phyloP scores from a whole-genome alignment of 2,329 filamentous ascomycete species.

The Arthrobotrys pseudoclavata region DNA sequence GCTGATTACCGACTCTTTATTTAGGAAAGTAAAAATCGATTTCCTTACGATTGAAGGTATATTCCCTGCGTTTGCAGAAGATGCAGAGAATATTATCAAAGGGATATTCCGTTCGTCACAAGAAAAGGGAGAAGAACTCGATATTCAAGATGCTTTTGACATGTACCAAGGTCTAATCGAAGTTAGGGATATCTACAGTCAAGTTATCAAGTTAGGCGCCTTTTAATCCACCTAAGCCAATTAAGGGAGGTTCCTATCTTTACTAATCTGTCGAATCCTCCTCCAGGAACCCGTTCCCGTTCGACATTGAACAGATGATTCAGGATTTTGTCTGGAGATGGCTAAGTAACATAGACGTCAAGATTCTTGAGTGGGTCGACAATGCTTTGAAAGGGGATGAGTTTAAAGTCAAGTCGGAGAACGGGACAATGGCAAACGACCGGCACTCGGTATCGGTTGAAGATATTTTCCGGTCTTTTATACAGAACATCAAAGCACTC shows the following conservation, averaged over 20 bases:
- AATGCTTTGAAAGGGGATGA: slow-evolving; percentile 90
- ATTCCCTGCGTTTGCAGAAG: slow-evolving; percentile 89
- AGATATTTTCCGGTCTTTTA: slow-evolving; percentile 94
- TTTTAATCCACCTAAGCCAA: neutral
- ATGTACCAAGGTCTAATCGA: slow-evolving; percentile 89
- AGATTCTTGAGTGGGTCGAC: slow-evolving; percentile 86
- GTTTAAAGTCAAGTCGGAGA: slow-evolving; percentile 80
- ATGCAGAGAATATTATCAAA: slow-evolving; percentile 85
- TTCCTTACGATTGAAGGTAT: slow-evolving; percentile 78
- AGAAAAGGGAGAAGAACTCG: slow-evolving; percentile 79
- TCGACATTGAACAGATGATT: slow-evolving; percentile 86
- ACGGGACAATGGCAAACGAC: slow-evolving; percentile 66
- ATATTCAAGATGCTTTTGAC: slow-evolving; percentile 92
- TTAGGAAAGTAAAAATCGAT: slow-evolving; percentile 65
- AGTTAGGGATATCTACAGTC: slow-evolving; percentile 83
- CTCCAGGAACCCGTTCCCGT: slow-evolving; percentile 79
- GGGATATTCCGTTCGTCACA: slow-evolving; percentile 82
- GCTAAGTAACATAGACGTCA: slow-evolving; percentile 84
- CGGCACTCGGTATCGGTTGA: slow-evolving; percentile 93
- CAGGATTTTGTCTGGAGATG: slow-evolving; percentile 96
- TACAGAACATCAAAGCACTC: slow-evolving; percentile 89
- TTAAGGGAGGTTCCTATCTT: neutral
- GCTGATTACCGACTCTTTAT: slow-evolving; percentile 66
- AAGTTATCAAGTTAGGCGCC: slow-evolving; percentile 68
- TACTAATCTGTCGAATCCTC: neutral